A percentile compares a stretch with the other conserved stretches of the same genome.
phyloP scores from a whole-genome alignment of 2,329 filamentous ascomycete genomes.

The Acephala macrosclerotiorum region DNA sequence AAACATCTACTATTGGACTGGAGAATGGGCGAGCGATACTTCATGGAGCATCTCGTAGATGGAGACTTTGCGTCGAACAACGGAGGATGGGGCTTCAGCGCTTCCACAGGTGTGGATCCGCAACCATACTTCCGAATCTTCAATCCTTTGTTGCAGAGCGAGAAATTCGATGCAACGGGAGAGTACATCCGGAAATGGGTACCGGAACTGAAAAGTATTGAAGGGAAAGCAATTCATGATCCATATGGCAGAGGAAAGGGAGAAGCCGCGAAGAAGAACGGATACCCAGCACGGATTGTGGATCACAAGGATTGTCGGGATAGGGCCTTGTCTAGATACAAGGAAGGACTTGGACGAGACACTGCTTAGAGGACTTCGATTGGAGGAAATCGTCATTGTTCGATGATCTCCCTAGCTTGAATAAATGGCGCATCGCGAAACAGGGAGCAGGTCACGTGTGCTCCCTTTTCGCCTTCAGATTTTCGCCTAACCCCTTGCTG shows the following conservation, averaged over 20 bases:
- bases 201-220: slow-evolving; percentile 70
- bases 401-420: slow-evolving; percentile 4
- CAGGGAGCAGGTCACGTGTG: slow-evolving; percentile 9
- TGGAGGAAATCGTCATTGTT: neutral
- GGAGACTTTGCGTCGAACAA: slow-evolving; percentile 46
- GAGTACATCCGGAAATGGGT: slow-evolving; percentile 86
- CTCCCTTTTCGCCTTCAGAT: slow-evolving; percentile 14
- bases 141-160: slow-evolving; percentile 83
- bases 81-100: slow-evolving; percentile 53
- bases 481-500: slow-evolving; percentile 18
- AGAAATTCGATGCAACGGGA: slow-evolving; percentile 83
- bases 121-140: slow-evolving; percentile 93
- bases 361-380: slow-evolving; percentile 38
- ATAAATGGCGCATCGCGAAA: slow-evolving; percentile 1
- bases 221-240: slow-evolving; percentile 78
- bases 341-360: slow-evolving; percentile 63
- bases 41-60: slow-evolving; percentile 72
- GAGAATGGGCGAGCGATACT: slow-evolving; percentile 81
- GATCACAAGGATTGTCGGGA: slow-evolving; percentile 75
- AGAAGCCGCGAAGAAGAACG: slow-evolving; percentile 65
- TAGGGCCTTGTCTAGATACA: slow-evolving; percentile 73
- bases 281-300: slow-evolving; percentile 79
- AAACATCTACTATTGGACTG: slow-evolving; percentile 86
- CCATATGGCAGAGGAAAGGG: slow-evolving; percentile 72
- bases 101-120: slow-evolving; percentile 78